A percentile compares a stretch with the other conserved stretches of the same genome.
These are phyloP conservation scores for Mycena indigotica DNA, from an alignment of 768 basidiomycete genomes.

Conservation along the genomic window DNA sequence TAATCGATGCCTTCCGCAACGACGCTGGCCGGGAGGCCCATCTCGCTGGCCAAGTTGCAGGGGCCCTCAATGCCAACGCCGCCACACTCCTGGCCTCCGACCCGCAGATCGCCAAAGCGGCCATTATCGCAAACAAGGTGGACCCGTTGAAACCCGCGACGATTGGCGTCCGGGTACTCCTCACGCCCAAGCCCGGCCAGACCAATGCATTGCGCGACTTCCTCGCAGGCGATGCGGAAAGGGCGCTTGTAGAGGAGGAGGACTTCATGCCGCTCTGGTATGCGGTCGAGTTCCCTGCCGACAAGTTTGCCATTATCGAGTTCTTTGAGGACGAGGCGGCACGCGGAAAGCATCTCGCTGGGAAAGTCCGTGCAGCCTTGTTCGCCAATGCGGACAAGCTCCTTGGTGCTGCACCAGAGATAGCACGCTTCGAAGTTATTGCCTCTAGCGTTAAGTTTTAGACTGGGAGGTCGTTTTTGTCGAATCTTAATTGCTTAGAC, in stretches of 20 bases:
- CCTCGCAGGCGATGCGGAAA: constrained; percentile 36
- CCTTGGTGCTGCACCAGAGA: constrained; percentile 2
- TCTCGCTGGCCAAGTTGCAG: constrained; percentile 35
- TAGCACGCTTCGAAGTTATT: neutral
- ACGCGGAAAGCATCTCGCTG: constrained; percentile 6
- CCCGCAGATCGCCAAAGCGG: constrained; percentile 30
- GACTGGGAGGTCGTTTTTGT: too few relatives aligned
- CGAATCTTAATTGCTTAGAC: too few relatives aligned
- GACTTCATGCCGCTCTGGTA: constrained; percentile 39
- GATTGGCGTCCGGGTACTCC: constrained; percentile 21
- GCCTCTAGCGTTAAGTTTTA: neutral
- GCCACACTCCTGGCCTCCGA: constrained; percentile 27
- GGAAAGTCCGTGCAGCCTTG: constrained; percentile 9
- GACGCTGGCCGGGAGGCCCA: constrained; percentile 36
- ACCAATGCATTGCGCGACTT: constrained; percentile 36
- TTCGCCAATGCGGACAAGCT: constrained; percentile 4
- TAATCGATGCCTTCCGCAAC: constrained; percentile 42
- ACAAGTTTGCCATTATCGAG: constrained; percentile 36
- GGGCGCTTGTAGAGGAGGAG: constrained; percentile 38
- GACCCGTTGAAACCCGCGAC: constrained; percentile 3
- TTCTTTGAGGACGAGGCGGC: constrained; percentile 5
- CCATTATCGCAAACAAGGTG: constrained; percentile 36
- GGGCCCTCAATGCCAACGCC: constrained; percentile 35
- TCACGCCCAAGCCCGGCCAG: constrained; percentile 38
- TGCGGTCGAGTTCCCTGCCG: constrained; percentile 39